Percentiles rank a stretch among this genome's conserved stretches.
Conservation (phyloP, 1,139 yeast species). For the Sugiyamaella pinicola region DNA sequence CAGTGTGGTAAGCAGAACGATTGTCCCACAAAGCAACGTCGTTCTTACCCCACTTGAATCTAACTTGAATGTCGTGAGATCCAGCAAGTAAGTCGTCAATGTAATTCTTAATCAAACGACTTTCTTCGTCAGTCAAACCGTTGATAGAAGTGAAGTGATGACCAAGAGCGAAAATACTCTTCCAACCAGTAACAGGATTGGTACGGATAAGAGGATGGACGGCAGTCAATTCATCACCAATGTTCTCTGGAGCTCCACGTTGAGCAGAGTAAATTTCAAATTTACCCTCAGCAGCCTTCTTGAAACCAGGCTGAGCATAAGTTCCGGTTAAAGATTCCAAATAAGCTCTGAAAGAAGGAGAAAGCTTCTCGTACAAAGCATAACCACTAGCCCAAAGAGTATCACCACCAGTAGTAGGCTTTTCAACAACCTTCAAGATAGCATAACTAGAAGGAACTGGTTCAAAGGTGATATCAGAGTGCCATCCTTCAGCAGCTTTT, state of each 20-base stretch:
- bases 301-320: conserved; percentile 37
- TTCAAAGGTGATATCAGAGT: conserved; percentile 52
- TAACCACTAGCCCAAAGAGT: conserved; percentile 51
- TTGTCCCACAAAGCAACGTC: conserved; percentile 54
- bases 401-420: conserved; percentile 51
- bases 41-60: conserved; percentile 58
- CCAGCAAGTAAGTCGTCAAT: conserved; percentile 48
- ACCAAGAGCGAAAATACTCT: conserved; percentile 49
- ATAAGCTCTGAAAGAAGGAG: conserved; percentile 48
- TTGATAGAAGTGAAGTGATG: conserved; percentile 46
- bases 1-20: conserved; percentile 40
- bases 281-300: conserved; percentile 36
- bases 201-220: conserved; percentile 54
- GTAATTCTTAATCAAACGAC: conserved; percentile 46
- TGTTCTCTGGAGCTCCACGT: conserved; percentile 41
- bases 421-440: conserved; percentile 47
- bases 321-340: conserved; percentile 45
- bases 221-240: conserved; percentile 37
- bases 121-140: conserved; percentile 48
- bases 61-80: conserved; percentile 52
- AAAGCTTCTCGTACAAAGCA: conserved; percentile 51
- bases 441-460: conserved; percentile 50
- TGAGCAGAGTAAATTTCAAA: conserved; percentile 44
- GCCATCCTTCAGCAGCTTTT: conserved; percentile 42
- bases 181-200: conserved; percentile 61